Evolutionary conservation across 352 stramenopile species (phyloP), one percentile per base, ranked within the genome.

Genomic region (Discostella stelligera): DNA sequence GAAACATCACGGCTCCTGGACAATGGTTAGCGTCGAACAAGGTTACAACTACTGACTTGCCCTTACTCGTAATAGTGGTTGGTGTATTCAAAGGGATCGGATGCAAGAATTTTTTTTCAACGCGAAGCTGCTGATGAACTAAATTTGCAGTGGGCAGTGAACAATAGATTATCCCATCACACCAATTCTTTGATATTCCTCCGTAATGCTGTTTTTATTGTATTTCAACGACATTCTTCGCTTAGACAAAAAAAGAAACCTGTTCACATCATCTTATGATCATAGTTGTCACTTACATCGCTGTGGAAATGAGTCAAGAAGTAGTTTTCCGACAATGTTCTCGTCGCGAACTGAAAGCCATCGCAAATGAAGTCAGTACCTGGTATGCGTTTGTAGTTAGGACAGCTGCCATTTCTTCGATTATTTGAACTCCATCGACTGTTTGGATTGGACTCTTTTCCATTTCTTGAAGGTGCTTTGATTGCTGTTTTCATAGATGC

Each of bases 221-320:
- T 32, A 32, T 32, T 32, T 2, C 96, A 14, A 62, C 30, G 7
- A 62, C 11, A 21, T 32, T 5, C 5, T 32, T 32, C 2, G 27
- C n/a, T 32, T 5, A 32, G 27, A 46, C 14, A 70, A 70, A 21
- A n/a, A 49, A 25, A 27, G 25, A 14, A 18, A 11, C 2, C 37
- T 14, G 2, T 10, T 10, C 7, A 14, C 11, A 10, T 44, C 37
- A 14, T 14, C 11, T 44, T 8, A 58, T 27, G 30, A 68, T n/a
- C 21, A 61, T 13, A 9, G 0, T 10, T 21, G 11, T 25, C 8
- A 68, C 60, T 68, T 27, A 68, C 60, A 41, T 68, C 60, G 10
- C 91, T 96, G 85, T 99, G 96, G 79, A 98, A 99, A 85, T 99
- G 96, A 18, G 96, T 98, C 46, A 99, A 89, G 69, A 99, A 98